Conservation (phyloP, 2,329 filamentous ascomycete species). For the Neospermospora avenae region DNA sequence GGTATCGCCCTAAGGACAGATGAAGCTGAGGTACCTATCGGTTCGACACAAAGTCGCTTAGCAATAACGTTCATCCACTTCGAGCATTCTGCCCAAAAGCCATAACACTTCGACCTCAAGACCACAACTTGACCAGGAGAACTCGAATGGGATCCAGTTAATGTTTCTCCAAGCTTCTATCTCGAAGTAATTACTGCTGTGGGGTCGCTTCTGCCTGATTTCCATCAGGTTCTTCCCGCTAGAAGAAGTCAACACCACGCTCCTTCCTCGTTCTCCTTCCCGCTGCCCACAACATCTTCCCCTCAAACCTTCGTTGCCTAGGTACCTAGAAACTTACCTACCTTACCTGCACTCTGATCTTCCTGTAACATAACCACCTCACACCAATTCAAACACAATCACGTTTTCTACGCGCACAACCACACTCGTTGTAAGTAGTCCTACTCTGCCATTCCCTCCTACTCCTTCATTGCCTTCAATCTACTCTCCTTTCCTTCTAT, state of each 20-base stretch:
- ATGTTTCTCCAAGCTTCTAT: no score
- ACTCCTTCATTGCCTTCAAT: no score
- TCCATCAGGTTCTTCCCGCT: neutral
- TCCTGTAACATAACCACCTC: neutral
- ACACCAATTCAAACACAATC: neutral
- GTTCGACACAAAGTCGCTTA: neutral
- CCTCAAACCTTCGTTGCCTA: neutral
- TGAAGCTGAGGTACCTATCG: no score
- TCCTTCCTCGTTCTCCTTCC: neutral
- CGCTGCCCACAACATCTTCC: neutral
- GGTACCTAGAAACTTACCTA: no score
- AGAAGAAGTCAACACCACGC: neutral
- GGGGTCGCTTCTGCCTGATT: neutral
- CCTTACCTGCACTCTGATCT: no score
- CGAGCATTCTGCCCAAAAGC: neutral
- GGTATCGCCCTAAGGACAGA: no score
- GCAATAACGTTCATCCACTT: neutral
- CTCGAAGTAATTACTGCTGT: no score
- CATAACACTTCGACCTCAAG: neutral
- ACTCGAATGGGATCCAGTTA: no score
- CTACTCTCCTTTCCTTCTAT: neutral
- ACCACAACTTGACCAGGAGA: no score
- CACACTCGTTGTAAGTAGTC: neutral
- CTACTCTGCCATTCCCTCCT: no score
- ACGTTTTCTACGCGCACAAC: neutral